Evolutionary conservation across 108 stramenopile genomes (phyloP).

Genomic region (Cafeteria roenbergensis): DNA sequence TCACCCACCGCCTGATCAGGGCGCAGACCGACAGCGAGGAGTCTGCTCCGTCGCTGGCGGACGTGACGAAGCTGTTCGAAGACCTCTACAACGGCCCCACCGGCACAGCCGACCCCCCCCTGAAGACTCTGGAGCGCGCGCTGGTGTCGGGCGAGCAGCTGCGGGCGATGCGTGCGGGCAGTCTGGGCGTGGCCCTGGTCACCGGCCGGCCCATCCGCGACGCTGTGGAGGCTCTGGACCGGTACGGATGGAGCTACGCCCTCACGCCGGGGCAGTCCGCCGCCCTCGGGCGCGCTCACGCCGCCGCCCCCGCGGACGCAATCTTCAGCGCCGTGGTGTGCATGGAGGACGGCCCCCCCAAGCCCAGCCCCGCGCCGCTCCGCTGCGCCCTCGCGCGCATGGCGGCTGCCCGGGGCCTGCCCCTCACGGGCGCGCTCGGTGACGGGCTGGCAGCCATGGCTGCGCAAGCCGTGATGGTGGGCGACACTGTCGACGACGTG

Average conservation of each 20-base stretch:
- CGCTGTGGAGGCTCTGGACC: constrained; percentile 59
- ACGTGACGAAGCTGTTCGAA: constrained; percentile 69
- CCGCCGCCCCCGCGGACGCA: too few species aligned
- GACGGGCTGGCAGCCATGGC: too few species aligned
- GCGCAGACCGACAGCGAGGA: constrained; percentile 10
- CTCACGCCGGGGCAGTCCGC: too few species aligned
- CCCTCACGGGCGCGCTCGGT: too few species aligned
- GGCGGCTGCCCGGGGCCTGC: constrained; percentile 18
- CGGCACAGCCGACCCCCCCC: constrained; percentile 28
- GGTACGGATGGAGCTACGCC: constrained; percentile 39
- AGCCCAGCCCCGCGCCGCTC: constrained; percentile 69
- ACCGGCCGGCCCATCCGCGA: constrained; percentile 69
- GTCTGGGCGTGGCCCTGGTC: constrained; percentile 63
- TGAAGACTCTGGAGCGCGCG: constrained; percentile 57
- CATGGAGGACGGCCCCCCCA: constrained; percentile 79
- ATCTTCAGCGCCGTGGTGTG: constrained; percentile 49
- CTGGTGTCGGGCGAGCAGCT: constrained; percentile 52
- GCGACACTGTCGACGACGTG: constrained; percentile 81
- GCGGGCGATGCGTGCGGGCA: too few species aligned
- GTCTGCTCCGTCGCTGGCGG: constrained; percentile 47
- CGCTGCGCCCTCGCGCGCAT: constrained; percentile 39
- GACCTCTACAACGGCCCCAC: constrained; percentile 59
- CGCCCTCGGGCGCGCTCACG: constrained; percentile 13
- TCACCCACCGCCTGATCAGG: constrained; percentile 52
- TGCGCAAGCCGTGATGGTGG: constrained; percentile 46